These are phyloP conservation scores for Metschnikowia proteae DNA, from an alignment of 805 yeast genomes.

Conservation along the genomic window DNA sequence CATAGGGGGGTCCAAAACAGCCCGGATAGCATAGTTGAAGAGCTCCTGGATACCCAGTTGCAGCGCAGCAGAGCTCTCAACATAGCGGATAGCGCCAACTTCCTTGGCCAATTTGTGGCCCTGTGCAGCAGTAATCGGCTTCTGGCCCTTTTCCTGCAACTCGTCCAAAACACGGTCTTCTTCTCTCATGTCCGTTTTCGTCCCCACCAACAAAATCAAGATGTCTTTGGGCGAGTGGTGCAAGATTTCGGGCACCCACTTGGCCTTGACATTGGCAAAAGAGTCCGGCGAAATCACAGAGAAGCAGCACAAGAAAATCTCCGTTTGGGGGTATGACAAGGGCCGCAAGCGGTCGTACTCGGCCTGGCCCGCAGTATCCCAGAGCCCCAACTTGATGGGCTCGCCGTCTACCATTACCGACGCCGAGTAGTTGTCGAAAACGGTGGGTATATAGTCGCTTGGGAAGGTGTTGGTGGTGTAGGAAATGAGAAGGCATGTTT, in stretches of 20 bases:
- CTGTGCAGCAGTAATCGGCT: constrained; percentile 59
- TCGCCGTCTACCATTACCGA: constrained; percentile 79
- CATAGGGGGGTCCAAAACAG: constrained; percentile 55
- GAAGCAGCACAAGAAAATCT: constrained; percentile 81
- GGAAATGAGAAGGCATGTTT: constrained; percentile 81
- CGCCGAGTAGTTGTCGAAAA: constrained; percentile 87
- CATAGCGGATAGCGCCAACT: constrained; percentile 65
- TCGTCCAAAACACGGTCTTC: constrained; percentile 73
- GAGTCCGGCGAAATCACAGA: constrained; percentile 79
- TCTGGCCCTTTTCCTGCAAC: constrained; percentile 55
- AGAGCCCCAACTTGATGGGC: constrained; percentile 77
- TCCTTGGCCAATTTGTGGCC: constrained; percentile 67
- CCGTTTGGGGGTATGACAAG: constrained; percentile 87
- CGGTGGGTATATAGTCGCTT: constrained; percentile 90
- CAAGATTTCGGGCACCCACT: constrained; percentile 76
- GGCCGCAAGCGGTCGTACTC: constrained; percentile 90
- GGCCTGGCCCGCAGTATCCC: constrained; percentile 97
- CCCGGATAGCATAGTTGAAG: constrained; percentile 76
- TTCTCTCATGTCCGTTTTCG: constrained; percentile 83
- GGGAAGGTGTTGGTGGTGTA: constrained; percentile 93
- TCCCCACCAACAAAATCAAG: constrained; percentile 73
- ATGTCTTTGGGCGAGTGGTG: constrained; percentile 76
- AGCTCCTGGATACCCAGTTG: constrained; percentile 83
- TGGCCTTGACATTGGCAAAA: constrained; percentile 73
- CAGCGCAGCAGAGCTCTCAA: constrained; percentile 89